Evolutionary conservation across 345 rosid species (phyloP), one percentile per base, ranked within the genome.

Genomic region (Streptanthus diversifolius): DNA sequence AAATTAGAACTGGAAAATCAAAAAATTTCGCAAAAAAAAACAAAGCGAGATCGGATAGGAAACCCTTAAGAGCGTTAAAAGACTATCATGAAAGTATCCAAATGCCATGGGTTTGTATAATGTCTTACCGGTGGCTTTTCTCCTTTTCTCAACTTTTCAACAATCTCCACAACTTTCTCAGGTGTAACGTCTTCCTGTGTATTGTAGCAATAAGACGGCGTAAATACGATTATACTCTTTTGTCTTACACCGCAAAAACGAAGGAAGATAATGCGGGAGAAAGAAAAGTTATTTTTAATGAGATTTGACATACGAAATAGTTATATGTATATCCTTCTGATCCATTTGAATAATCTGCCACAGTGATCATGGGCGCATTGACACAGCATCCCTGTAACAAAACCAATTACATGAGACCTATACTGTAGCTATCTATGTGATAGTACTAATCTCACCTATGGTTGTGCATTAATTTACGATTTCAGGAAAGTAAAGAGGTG

Each of bases 361-460:
- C 98, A 0, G 96, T 90, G 77, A 95, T 95, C 99, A 95, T 95
- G 37, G 96, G 99, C 61, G 99, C 98, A 70, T 95, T 95, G 37
- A 92, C 99, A 63, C 98, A 95, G 73, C 96, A 86, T 80, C 97
- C 98, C 98, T 95, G 88, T 78, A 80, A 66, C 25, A 79, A 75
- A 73, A 17, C 24, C 77, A 64, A 41, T 58, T 2, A 41, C 40
- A 58, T 65, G 25, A 65, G 54, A 71, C 35, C 1, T 12, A 30
- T 12, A 36, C 5, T 24, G 27, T 37, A 11, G 21, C 58, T 41
- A 2, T 43, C 54, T 12, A 37, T 66, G 17, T 2, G 5, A 40
- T 29, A 48, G 30, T 47, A 45, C 7, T 45, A 18, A 18, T 25
- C 5, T 19, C 0, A 3, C 40, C 10, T 2, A 3, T 10, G 3